These are phyloP conservation scores for Ramalina intermedia DNA, from an alignment of 495 filamentous ascomycete species.

Conservation along the genomic window DNA sequence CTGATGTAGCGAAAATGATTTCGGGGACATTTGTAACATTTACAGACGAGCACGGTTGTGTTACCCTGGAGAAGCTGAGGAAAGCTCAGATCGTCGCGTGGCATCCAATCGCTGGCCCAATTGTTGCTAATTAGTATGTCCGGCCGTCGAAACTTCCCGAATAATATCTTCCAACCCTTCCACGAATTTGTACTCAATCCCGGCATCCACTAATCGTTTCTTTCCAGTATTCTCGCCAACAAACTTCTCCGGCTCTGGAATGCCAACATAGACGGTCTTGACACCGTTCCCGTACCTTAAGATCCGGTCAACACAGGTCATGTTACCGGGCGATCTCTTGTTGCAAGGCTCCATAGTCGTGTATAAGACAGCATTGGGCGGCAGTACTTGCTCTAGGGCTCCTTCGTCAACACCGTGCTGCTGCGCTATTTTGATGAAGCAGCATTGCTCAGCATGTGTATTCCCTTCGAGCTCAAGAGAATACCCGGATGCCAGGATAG, in stretches of 20 bases:
- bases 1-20: too few species aligned
- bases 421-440: conserved; percentile 32
- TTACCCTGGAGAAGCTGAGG: too few species aligned
- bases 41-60: too few species aligned
- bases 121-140: conserved; percentile 13
- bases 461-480: conserved; percentile 17
- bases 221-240: conserved; percentile 16
- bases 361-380: conserved; percentile 23
- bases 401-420: conserved; percentile 24
- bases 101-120: too few species aligned
- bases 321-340: conserved; percentile 20
- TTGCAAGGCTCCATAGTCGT: conserved; percentile 27
- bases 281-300: conserved; percentile 16
- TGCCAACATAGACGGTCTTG: conserved; percentile 20
- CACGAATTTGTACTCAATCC: conserved; percentile 14
- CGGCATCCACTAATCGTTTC: conserved; percentile 16
- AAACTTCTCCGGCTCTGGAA: conserved; percentile 22
- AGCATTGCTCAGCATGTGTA: conserved; percentile 25
- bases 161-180: conserved; percentile 18
- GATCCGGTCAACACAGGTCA: conserved; percentile 20
- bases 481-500: conserved; percentile 20
- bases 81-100: too few species aligned
- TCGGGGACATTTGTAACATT: too few species aligned
- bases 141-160: conserved; percentile 16
- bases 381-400: conserved; percentile 24